phyloP scores from a whole-genome alignment of 225 moss, liverwort and hornwort genomes.

The Physcomitrium patens region DNA sequence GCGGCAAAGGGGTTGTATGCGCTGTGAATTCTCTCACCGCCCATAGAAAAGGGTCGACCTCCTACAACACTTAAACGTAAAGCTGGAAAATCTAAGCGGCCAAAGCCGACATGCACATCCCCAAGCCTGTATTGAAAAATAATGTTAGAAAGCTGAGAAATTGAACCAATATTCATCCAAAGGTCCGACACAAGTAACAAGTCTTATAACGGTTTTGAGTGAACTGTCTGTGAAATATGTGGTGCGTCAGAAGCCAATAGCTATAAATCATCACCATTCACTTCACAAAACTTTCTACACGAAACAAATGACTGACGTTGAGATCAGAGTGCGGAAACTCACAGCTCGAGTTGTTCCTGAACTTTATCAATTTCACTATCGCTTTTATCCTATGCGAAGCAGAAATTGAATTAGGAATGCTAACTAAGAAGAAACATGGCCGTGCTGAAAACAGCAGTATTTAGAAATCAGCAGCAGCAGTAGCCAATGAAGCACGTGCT shows the following conservation, averaged over 20 bases:
- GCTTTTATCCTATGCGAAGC: constrained; percentile 32
- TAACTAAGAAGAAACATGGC: constrained; percentile 15
- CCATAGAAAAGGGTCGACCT: constrained; percentile 87
- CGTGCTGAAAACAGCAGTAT: not conserved
- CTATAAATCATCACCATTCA: not conserved
- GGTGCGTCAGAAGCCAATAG: not conserved
- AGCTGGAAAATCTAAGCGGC: constrained; percentile 70
- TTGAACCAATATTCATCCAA: not conserved
- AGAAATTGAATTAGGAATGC: constrained; percentile 20
- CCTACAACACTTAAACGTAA: constrained; percentile 79
- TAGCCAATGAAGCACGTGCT: constrained; percentile 4
- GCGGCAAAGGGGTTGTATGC: constrained; percentile 33
- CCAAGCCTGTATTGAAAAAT: constrained; percentile 67
- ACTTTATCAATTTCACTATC: constrained; percentile 39
- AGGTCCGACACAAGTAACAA: not conserved
- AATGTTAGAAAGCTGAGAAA: not conserved
- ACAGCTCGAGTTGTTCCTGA: constrained; percentile 77
- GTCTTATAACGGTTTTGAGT: not conserved
- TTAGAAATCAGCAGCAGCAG: not conserved
- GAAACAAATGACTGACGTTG: constrained; percentile 17
- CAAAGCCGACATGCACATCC: constrained; percentile 73
- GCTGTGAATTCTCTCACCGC: constrained; percentile 45
- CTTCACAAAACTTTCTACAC: constrained; percentile 12
- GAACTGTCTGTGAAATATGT: not conserved
- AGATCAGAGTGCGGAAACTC: constrained; percentile 33